Evolutionary conservation across 768 basidiomycete genomes (phyloP).

Genomic region (Sarcomyxa edulis): DNA sequence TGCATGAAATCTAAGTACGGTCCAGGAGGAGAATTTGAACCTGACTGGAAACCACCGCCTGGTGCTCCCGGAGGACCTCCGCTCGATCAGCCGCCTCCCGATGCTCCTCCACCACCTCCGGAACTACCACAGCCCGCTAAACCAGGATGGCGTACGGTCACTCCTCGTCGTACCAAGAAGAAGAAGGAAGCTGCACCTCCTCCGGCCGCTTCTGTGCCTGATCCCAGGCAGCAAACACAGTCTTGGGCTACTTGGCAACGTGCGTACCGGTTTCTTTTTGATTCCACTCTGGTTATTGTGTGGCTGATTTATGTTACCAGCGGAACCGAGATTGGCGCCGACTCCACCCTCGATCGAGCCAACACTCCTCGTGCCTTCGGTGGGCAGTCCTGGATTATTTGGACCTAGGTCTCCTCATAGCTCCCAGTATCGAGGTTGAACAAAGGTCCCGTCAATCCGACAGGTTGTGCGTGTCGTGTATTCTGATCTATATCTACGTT

Average conservation of each 20-base stretch:
- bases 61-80: conserved; percentile 38
- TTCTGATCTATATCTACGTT: too few relatives aligned
- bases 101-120: conserved; percentile 21
- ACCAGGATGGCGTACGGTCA: conserved; percentile 62
- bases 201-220: conserved; percentile 27
- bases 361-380: conserved; percentile 55
- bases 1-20: conserved; percentile 71
- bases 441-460: too few relatives aligned
- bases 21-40: conserved; percentile 82
- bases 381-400: conserved; percentile 63
- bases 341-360: conserved; percentile 60
- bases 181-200: conserved; percentile 34
- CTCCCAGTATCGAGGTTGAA: conserved; percentile 11
- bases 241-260: conserved; percentile 70
- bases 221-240: conserved; percentile 37
- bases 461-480: too few relatives aligned
- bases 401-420: conserved; percentile 67
- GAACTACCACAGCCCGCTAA: conserved; percentile 36
- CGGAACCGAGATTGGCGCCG: conserved; percentile 50
- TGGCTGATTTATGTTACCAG: conserved; percentile 28
- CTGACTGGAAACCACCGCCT: conserved; percentile 67
- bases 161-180: conserved; percentile 37
- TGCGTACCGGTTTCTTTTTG: conserved; percentile 29
- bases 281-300: not conserved
- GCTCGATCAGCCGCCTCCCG: conserved; percentile 34